Evolutionary conservation across 768 basidiomycete genomes (phyloP).

Genomic region (Pleurotus platypus): DNA sequence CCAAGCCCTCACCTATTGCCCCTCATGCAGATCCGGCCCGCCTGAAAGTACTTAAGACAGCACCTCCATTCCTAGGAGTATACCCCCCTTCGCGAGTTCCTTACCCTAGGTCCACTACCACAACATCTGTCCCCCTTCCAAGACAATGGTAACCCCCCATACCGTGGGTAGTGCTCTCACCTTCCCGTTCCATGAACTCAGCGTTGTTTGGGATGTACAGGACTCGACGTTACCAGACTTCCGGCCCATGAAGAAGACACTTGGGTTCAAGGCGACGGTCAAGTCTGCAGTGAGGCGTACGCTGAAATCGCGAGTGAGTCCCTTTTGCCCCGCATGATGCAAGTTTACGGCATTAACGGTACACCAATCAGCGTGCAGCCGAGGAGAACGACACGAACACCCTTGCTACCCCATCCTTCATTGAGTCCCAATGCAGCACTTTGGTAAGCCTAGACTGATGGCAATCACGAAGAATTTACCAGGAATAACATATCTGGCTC

Average conservation of each 20-base stretch:
- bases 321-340: background rate
- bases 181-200: background rate
- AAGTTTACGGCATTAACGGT: background rate
- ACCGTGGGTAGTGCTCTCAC: background rate
- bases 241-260: constrained; percentile 3
- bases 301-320: background rate
- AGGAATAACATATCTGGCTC: too few species aligned
- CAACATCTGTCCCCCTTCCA: background rate
- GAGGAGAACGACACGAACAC: constrained; percentile 4
- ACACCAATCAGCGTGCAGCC: background rate
- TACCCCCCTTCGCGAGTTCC: background rate
- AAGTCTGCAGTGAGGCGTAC: constrained; percentile 6
- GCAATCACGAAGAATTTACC: too few species aligned
- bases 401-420: background rate
- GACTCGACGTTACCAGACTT: constrained; percentile 3
- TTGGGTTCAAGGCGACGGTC: constrained; percentile 1
- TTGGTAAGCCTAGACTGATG: background rate
- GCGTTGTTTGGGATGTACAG: background rate
- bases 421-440: constrained; percentile 6
- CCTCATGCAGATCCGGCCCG: constrained; percentile 7
- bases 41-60: constrained; percentile 3
- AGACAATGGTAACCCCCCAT: constrained; percentile 3
- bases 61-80: background rate
- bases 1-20: background rate
- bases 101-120: background rate